Evolutionary conservation across 2,329 filamentous ascomycete genomes (phyloP).

Genomic region (Colletotrichum melonis): DNA sequence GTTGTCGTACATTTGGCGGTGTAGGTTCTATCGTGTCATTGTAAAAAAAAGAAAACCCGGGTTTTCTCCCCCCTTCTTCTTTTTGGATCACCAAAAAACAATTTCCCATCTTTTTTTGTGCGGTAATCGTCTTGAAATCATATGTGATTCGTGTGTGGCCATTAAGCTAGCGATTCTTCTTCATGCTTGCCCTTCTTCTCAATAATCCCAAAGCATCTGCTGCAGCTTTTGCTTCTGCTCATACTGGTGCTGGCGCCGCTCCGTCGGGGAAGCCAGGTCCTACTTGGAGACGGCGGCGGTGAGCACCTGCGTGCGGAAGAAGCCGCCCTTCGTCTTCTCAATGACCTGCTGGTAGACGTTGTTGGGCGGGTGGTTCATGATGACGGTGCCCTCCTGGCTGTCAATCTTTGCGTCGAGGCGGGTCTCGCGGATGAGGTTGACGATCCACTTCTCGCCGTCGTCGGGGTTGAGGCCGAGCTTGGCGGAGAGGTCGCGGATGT

Average conservation of each 20-base stretch:
- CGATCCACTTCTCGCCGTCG: slow-evolving; percentile 99
- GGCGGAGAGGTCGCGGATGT: slow-evolving; percentile 95
- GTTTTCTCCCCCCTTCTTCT: neutral
- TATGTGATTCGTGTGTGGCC: neutral
- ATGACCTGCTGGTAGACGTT: slow-evolving; percentile 99
- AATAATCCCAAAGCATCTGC: neutral
- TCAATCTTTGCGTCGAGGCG: slow-evolving; percentile 99
- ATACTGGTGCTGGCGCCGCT: neutral
- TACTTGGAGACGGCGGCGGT: slow-evolving; percentile 73
- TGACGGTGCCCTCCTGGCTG: slow-evolving; percentile 97
- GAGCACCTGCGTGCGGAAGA: slow-evolving; percentile 97
- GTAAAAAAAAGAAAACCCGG: neutral
- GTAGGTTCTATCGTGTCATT: slow-evolving; percentile 4
- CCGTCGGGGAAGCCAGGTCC: slow-evolving; percentile 7
- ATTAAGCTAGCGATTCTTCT: neutral
- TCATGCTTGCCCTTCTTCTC: neutral
- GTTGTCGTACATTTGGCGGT: neutral
- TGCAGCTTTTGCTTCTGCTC: neutral
- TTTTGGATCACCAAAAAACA: neutral
- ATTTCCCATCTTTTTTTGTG: neutral
- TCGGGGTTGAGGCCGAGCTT: slow-evolving; percentile 92
- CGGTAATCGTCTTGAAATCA: neutral
- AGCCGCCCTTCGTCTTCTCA: slow-evolving; percentile 97
- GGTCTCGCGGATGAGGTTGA: slow-evolving; percentile 98
- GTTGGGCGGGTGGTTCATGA: slow-evolving; percentile 99